Percentiles rank a stretch among this genome's conserved stretches.
Conservation (phyloP, 345 rosid genomes). For the Linum usitatissimum region DNA sequence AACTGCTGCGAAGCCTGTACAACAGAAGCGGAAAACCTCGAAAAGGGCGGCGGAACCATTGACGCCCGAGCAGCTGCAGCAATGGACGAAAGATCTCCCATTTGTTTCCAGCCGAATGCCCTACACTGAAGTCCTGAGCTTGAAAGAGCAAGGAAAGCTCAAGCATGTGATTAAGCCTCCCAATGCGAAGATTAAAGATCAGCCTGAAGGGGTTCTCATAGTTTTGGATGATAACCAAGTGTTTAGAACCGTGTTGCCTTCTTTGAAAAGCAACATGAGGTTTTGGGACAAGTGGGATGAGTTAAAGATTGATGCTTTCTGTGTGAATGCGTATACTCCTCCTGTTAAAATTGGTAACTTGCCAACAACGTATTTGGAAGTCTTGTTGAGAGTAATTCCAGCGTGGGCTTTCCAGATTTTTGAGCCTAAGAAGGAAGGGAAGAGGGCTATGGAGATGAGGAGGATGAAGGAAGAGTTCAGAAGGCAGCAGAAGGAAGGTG, state of each 20-base stretch:
- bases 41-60: constrained; percentile 47
- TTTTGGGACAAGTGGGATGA: constrained; percentile 84
- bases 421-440: constrained; percentile 71
- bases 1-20: constrained; percentile 27
- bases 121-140: constrained; percentile 52
- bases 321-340: constrained; percentile 73
- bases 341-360: constrained; percentile 57
- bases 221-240: constrained; percentile 79
- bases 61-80: constrained; percentile 62
- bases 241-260: constrained; percentile 72
- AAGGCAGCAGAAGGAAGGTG: constrained; percentile 50
- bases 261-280: constrained; percentile 47
- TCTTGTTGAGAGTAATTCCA: constrained; percentile 37
- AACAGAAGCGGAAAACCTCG: constrained; percentile 38
- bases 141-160: constrained; percentile 48
- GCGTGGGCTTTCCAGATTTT: constrained; percentile 32
- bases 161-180: constrained; percentile 72
- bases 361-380: constrained; percentile 65
- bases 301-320: constrained; percentile 46
- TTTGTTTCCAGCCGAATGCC: constrained; percentile 54
- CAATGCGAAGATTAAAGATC: constrained; percentile 31
- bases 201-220: constrained; percentile 52
- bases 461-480: constrained; percentile 52
- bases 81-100: constrained; percentile 67
- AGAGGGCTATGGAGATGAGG: constrained; percentile 54